These are phyloP conservation scores for Mycena epipterygia DNA, from an alignment of 768 basidiomycete species.

Conservation along the genomic window DNA sequence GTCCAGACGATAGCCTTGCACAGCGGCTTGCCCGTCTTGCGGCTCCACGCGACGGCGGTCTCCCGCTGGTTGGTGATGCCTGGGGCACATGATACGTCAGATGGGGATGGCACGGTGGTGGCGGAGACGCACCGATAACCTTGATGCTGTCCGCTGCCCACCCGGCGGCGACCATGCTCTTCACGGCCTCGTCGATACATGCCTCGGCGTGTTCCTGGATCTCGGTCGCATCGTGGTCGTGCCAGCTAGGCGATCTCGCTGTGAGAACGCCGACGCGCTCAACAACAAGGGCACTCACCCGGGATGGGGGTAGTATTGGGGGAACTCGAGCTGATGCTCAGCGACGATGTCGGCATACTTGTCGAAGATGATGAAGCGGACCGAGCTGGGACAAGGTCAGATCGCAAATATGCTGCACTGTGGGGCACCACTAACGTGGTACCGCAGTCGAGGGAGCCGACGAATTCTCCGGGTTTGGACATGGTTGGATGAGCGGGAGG, in stretches of 20 bases:
- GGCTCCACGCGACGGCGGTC: slow-evolving; percentile 94
- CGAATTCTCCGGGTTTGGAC: slow-evolving; percentile 81
- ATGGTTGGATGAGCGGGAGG: slow-evolving; percentile 32
- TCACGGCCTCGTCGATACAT: slow-evolving; percentile 82
- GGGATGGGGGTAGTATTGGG: slow-evolving; percentile 92
- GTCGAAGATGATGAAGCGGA: slow-evolving; percentile 94
- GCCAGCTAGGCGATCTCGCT: slow-evolving; percentile 74
- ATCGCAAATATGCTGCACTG: neutral
- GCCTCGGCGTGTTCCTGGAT: slow-evolving; percentile 80
- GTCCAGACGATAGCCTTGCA: slow-evolving; percentile 96
- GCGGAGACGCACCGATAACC: slow-evolving; percentile 80
- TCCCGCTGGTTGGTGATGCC: slow-evolving; percentile 99
- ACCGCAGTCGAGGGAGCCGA: slow-evolving; percentile 94
- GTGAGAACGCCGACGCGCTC: slow-evolving; percentile 12
- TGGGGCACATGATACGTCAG: slow-evolving; percentile 44
- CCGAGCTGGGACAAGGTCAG: slow-evolving; percentile 67
- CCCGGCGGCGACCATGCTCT: slow-evolving; percentile 78
- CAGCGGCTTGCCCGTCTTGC: slow-evolving; percentile 88
- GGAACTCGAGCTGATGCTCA: slow-evolving; percentile 92
- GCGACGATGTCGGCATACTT: slow-evolving; percentile 88
- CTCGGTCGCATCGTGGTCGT: slow-evolving; percentile 92
- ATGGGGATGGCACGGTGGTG: slow-evolving; percentile 22
- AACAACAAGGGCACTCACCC: slow-evolving; percentile 61
- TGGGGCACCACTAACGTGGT: slow-evolving; percentile 78
- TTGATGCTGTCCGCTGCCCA: slow-evolving; percentile 88